These are phyloP conservation scores for Candida vaughaniae DNA, from an alignment of 805 yeast species.

Conservation along the genomic window DNA sequence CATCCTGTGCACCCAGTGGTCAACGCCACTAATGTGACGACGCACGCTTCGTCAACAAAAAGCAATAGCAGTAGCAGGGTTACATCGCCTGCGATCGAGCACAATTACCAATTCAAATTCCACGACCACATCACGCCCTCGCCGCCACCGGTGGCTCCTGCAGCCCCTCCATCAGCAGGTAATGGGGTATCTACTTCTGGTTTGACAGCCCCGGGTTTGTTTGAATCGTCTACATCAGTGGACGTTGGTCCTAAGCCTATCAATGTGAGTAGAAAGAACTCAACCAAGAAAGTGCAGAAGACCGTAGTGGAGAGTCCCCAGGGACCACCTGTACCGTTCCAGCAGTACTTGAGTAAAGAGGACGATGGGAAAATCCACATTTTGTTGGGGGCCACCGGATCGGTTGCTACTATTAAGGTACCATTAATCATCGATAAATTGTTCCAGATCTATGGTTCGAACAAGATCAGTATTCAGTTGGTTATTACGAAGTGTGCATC, in stretches of 20 bases:
- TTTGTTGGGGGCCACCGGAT: constrained; percentile 89
- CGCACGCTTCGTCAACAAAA: constrained; percentile 1
- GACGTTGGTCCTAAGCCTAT: constrained; percentile 19
- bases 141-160: constrained; percentile 17
- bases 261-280: constrained; percentile 15
- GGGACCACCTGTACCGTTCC: constrained; percentile 72
- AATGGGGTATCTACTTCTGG: not conserved
- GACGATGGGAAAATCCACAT: constrained; percentile 88
- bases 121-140: constrained; percentile 14
- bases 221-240: no score
- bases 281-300: constrained; percentile 40
- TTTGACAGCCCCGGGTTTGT: not conserved
- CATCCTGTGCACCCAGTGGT: constrained; percentile 6
- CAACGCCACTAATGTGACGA: constrained; percentile 2
- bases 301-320: constrained; percentile 55
- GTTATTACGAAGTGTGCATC: constrained; percentile 85
- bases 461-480: constrained; percentile 74
- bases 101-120: constrained; percentile 1
- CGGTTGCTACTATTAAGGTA: constrained; percentile 93
- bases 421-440: constrained; percentile 86
- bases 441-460: constrained; percentile 70
- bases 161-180: not conserved
- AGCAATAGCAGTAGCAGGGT: constrained; percentile 12
- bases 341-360: constrained; percentile 64
- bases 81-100: constrained; percentile 10